Conservation (phyloP, 805 yeast species). For the Wilhelminamyces savonicus region DNA sequence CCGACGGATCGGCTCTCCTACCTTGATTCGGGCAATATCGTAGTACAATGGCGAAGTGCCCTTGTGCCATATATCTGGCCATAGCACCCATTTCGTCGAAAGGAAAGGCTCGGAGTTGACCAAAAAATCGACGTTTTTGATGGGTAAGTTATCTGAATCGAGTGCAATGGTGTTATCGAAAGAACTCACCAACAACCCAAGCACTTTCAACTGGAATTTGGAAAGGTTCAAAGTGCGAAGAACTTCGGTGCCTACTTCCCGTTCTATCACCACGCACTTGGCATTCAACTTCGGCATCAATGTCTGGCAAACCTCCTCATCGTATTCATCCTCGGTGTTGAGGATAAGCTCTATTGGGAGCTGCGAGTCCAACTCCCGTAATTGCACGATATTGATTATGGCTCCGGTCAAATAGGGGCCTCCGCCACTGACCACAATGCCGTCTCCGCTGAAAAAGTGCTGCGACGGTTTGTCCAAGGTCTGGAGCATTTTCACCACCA, state of each 20-base stretch:
- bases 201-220: slow-evolving; percentile 22
- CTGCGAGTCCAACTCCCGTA: slow-evolving; percentile 24
- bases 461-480: slow-evolving; percentile 17
- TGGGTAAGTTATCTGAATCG: slow-evolving; percentile 29
- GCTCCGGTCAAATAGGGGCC: slow-evolving; percentile 21
- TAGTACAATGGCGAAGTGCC: slow-evolving; percentile 26
- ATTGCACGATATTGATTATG: slow-evolving; percentile 21
- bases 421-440: slow-evolving; percentile 30
- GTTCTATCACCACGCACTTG: slow-evolving; percentile 20
- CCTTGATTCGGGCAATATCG: slow-evolving; percentile 22
- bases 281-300: slow-evolving; percentile 19
- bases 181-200: slow-evolving; percentile 27
- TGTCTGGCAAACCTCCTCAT: slow-evolving; percentile 20
- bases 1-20: slow-evolving; percentile 24
- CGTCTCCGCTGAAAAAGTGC: slow-evolving; percentile 22
- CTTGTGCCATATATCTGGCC: slow-evolving; percentile 34
- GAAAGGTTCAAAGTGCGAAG: slow-evolving; percentile 9
- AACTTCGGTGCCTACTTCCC: slow-evolving; percentile 16
- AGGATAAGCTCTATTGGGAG: slow-evolving; percentile 31
- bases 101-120: slow-evolving; percentile 18
- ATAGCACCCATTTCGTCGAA: slow-evolving; percentile 21
- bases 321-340: slow-evolving; percentile 16
- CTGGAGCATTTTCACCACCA: slow-evolving; percentile 19
- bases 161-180: slow-evolving; percentile 26
- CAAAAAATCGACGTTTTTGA: slow-evolving; percentile 22